Evolutionary conservation across 768 basidiomycete genomes (phyloP), one percentile per base, ranked within the genome.

Genomic region (Daedaleopsis nitida): DNA sequence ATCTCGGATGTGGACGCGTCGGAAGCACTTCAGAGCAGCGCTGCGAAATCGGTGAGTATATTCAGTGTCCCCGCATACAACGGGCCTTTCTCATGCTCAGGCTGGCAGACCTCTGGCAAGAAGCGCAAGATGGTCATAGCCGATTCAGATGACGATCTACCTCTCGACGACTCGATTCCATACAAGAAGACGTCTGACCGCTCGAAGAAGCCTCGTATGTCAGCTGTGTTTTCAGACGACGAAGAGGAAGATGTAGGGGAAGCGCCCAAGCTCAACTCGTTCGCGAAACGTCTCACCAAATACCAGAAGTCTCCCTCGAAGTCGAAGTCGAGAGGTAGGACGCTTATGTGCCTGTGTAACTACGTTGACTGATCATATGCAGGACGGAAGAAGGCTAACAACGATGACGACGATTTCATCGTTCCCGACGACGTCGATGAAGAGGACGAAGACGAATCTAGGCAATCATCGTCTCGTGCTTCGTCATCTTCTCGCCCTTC

Each of bases 381-480:
- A 86, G 83, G 71, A 49, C 76, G 72, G 21, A 81, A 78, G 66
- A 81, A 78, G 65, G 69, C 78, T 2, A 76, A 68, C 35, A 84
- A 81, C 52, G 87, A 91, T 63, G 87, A 91, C 52, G 87, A 82
- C 64, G 84, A 91, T 60, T 92, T 93, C 68, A 81, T 91, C 66
- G 86, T 82, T 42, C 83, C 86, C 47, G 86, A 85, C 49, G 86
- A 86, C 47, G 84, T 83, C 12, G 89, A 87, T 23, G 80, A 78
- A 27, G 66, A 65, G 17, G 61, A 59, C 66, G 75, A 63, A 8
- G 59, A 63, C 5, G 53, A 43, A 8, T 35, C 16, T 0, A 24
- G 81, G 75, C 86, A 55, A 19, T 77, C 79, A 12, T 81, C 80
- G 4, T 86, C 87, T 44, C 82, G 47, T 24, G 47, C 21, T 21